Evolutionary conservation across 2,329 filamentous ascomycete species (phyloP).

Genomic region (Calcarisporium arbuscula): DNA sequence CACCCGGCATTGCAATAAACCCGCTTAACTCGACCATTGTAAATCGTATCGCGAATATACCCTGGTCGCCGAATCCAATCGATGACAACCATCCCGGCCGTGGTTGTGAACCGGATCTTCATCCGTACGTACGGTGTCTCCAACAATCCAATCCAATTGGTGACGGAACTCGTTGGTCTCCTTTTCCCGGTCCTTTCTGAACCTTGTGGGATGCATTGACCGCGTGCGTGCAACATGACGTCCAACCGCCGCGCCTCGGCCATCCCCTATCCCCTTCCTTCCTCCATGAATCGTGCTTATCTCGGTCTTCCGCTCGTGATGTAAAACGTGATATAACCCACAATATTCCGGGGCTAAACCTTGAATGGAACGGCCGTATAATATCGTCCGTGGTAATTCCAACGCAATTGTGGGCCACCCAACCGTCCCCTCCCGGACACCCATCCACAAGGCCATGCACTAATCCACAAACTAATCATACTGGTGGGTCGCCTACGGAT

Average conservation of each 20-base stretch:
- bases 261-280: too few species aligned
- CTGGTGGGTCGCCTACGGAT: slow-evolving; percentile 4
- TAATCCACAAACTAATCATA: slow-evolving; percentile 10
- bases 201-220: not conserved
- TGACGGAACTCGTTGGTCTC: not conserved
- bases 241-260: too few species aligned
- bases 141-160: slow-evolving; percentile 1
- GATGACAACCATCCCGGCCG: slow-evolving; percentile 1
- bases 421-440: slow-evolving; percentile 6
- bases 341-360: slow-evolving; percentile 6
- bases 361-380: slow-evolving; percentile 13
- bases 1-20: too few species aligned
- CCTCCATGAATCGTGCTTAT: too few species aligned
- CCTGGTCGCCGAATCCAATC: too few species aligned
- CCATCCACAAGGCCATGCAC: slow-evolving; percentile 7
- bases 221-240: not conserved
- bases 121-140: not conserved
- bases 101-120: slow-evolving; percentile 1
- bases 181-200: not conserved
- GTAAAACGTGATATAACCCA: slow-evolving; percentile 10
- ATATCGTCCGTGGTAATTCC: slow-evolving; percentile 11
- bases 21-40: too few species aligned
- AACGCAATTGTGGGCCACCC: slow-evolving; percentile 1
- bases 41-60: too few species aligned
- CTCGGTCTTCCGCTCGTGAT: slow-evolving; percentile 6